phyloP scores from a whole-genome alignment of 495 filamentous ascomycete species.

The Talaromyces adpressus region DNA sequence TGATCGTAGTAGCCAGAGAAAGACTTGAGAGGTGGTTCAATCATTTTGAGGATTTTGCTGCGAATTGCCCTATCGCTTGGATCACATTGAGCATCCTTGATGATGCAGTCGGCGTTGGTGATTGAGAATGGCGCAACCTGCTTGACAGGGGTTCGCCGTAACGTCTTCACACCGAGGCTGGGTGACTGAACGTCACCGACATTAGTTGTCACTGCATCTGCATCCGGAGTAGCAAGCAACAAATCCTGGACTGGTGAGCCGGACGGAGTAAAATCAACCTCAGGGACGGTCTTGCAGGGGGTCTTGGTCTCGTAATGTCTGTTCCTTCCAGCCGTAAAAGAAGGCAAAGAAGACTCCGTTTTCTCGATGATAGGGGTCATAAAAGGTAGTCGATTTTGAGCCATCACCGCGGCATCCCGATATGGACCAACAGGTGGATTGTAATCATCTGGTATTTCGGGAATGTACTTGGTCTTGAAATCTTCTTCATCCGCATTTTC shows the following conservation, averaged over 20 bases:
- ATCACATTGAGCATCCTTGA: slow-evolving; percentile 80
- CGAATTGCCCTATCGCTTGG: slow-evolving; percentile 72
- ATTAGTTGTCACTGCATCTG: slow-evolving; percentile 20
- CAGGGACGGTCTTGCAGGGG: slow-evolving; percentile 50
- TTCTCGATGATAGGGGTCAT: slow-evolving; percentile 98
- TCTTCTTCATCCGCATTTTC: slow-evolving; percentile 25
- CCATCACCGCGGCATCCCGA: slow-evolving; percentile 64
- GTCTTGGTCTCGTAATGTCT: slow-evolving; percentile 63
- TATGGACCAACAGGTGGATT: slow-evolving; percentile 66
- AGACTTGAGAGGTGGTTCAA: slow-evolving; percentile 61
- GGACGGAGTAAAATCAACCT: slow-evolving; percentile 17
- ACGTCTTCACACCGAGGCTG: slow-evolving; percentile 47
- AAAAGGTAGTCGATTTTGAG: slow-evolving; percentile 85
- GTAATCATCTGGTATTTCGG: slow-evolving; percentile 79
- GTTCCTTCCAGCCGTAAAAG: slow-evolving; percentile 49
- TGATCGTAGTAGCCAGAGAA: slow-evolving; percentile 77
- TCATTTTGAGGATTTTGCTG: slow-evolving; percentile 60
- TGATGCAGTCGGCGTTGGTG: slow-evolving; percentile 43
- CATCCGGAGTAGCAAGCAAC: slow-evolving; percentile 25
- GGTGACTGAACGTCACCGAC: slow-evolving; percentile 31
- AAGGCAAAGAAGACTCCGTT: slow-evolving; percentile 76
- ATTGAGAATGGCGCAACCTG: slow-evolving; percentile 40
- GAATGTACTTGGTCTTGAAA: slow-evolving; percentile 39
- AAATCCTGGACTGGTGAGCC: slow-evolving; percentile 29
- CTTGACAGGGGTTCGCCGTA: slow-evolving; percentile 63